Base-by-base conservation (phyloP, 78 protist species). In the Dictyostelium intermedium region DNA sequence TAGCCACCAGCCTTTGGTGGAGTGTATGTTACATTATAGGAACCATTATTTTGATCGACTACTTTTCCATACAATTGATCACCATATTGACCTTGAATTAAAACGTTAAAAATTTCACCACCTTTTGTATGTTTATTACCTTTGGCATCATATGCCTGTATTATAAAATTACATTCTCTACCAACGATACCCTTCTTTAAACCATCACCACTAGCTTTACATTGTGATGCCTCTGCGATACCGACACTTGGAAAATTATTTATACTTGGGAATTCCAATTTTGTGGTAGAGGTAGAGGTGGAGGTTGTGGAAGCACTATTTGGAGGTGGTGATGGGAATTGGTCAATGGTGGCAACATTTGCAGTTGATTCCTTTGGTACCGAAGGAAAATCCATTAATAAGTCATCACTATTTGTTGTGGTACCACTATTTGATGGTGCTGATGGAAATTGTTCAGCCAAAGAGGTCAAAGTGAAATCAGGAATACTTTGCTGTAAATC, bases 31-130 rank as follows among this genome's bases (percentile, higher is more conserved):
- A 43, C 97, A 61, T 20, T 18, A 16, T 96, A 96, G 1, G 93
- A n/a, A 50, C 97, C 97, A 45, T 92, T 60, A 0, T 70, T 73
- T 5, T 84, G 35, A 84, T 96, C 97, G 3, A 34, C 23, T 2
- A 96, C 96, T 2, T 69, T 87, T 30, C 91, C 96, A 80, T 89
- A 89, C 10, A 87, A 61, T 47, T 89, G 93, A 80, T 92, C 97
- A 34, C 92, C 97, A 81, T 41, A 53, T 60, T 91, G 81, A 32
- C 92, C 85, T 69, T 81, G 89, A 61, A 84, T 82, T 34, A 83
- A 43, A 13, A 85, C 92, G 39, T 85, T 70, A 92, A 86, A 96
- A 37, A 69, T 69, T 35, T 89, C 97, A 35, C 97, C 97, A 30
- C 97, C 97, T 18, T 32, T 37, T 16, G 78, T 60, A 50, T 84